A percentile compares a stretch with the other conserved stretches of the same genome.
Conservation (phyloP, 2,329 filamentous ascomycete species). For the Diaporthe australafricana region DNA sequence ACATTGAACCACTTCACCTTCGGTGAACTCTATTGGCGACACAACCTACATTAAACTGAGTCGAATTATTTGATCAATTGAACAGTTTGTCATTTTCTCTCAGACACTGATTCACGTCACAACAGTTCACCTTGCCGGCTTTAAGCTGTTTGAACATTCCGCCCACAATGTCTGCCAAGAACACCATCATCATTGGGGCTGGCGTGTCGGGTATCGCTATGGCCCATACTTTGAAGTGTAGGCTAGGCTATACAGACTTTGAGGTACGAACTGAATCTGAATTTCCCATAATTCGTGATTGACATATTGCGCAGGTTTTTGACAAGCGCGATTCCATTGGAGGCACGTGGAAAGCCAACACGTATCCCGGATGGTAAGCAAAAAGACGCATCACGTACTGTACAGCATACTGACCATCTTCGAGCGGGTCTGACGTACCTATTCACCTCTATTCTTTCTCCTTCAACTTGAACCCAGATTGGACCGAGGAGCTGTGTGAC, state of each 20-base stretch:
- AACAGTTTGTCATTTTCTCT: background rate
- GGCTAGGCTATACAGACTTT: background rate
- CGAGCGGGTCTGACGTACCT: background rate
- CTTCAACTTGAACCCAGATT: conserved; percentile 9
- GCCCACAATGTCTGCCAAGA: background rate
- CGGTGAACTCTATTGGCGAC: background rate
- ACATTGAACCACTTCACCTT: background rate
- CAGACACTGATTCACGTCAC: background rate
- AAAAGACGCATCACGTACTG: too few species aligned
- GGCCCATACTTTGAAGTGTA: conserved; percentile 14
- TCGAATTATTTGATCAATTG: background rate
- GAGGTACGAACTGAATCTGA: background rate
- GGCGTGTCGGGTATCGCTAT: conserved; percentile 20
- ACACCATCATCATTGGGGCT: conserved; percentile 19
- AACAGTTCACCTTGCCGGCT: background rate
- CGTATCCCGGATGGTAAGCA: conserved; percentile 5
- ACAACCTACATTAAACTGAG: background rate
- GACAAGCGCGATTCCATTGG: background rate
- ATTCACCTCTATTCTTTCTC: conserved; percentile 1
- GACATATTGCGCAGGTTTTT: background rate
- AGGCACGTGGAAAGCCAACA: conserved; percentile 11
- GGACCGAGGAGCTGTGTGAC: background rate
- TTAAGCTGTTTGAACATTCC: background rate
- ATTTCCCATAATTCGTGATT: fast-evolving
- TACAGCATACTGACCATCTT: background rate